Percentiles rank a stretch among this genome's conserved stretches.
These are phyloP conservation scores for Aureobasidium leucospermi DNA, from an alignment of 2,329 filamentous ascomycete genomes.

Conservation along the genomic window DNA sequence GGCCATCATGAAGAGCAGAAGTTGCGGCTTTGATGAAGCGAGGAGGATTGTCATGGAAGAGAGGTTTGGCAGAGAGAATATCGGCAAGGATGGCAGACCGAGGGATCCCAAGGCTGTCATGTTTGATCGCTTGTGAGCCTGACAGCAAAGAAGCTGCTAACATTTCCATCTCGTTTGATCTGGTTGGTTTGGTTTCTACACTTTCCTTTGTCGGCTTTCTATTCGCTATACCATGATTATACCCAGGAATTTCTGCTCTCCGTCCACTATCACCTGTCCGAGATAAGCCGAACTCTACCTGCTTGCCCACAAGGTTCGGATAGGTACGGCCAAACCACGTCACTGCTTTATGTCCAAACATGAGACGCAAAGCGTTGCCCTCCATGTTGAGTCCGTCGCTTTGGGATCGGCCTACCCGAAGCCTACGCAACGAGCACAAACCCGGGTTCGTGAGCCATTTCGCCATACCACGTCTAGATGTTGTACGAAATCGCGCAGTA, in stretches of 20 bases:
- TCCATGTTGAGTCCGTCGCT: too few species aligned
- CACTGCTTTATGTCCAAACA: too few species aligned
- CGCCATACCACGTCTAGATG: too few species aligned
- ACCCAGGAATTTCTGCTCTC: neutral
- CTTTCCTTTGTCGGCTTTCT: neutral
- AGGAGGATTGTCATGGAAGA: constrained; percentile 79
- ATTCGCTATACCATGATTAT: neutral
- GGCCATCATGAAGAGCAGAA: constrained; percentile 79
- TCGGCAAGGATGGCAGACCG: constrained; percentile 79
- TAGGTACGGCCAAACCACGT: too few species aligned
- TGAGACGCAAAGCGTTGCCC: too few species aligned
- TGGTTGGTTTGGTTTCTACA: neutral
- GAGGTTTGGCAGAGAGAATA: constrained; percentile 77
- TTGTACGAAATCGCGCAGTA: too few species aligned
- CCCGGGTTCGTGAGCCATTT: too few species aligned
- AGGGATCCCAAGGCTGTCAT: constrained; percentile 93
- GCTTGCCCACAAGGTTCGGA: too few species aligned
- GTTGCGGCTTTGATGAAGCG: constrained; percentile 85
- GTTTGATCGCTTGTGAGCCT: constrained; percentile 45
- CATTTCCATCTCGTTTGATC: neutral
- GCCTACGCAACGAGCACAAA: too few species aligned
- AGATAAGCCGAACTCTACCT: too few species aligned
- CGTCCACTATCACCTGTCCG: too few species aligned
- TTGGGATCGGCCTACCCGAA: too few species aligned
- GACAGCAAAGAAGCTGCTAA: neutral